Percentiles rank a stretch among this genome's conserved stretches.
These are phyloP conservation scores for Xylaria longipes DNA, from an alignment of 495 filamentous ascomycete species.

Conservation along the genomic window DNA sequence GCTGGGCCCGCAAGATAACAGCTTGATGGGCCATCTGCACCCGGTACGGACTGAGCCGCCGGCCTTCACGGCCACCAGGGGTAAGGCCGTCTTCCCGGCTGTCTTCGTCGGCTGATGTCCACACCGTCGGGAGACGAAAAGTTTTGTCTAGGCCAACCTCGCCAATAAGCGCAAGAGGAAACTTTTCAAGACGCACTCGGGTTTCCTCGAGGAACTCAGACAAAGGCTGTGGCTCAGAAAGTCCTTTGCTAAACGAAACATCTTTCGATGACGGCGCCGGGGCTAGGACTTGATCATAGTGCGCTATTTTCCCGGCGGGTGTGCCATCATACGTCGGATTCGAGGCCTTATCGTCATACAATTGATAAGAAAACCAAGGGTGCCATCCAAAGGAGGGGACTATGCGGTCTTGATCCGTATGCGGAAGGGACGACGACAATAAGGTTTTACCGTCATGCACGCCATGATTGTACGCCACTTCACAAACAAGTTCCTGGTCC, in stretches of 20 bases:
- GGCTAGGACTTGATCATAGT: slow-evolving; percentile 75
- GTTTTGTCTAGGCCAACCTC: slow-evolving; percentile 88
- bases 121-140: slow-evolving; percentile 78
- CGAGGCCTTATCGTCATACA: slow-evolving; percentile 67
- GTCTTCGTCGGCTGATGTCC: slow-evolving; percentile 45
- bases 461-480: slow-evolving; percentile 62
- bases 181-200: slow-evolving; percentile 62
- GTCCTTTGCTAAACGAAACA: slow-evolving; percentile 63
- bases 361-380: slow-evolving; percentile 95
- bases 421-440: slow-evolving; percentile 19
- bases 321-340: slow-evolving; percentile 45
- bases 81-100: slow-evolving; percentile 63
- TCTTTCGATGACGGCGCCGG: slow-evolving; percentile 59
- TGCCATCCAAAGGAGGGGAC: slow-evolving; percentile 97
- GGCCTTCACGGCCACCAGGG: slow-evolving; percentile 82
- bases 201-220: slow-evolving; percentile 71
- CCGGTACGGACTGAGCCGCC: slow-evolving; percentile 71
- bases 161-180: slow-evolving; percentile 77
- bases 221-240: slow-evolving; percentile 76
- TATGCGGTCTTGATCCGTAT: slow-evolving; percentile 45
- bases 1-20: slow-evolving; percentile 75
- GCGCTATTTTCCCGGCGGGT: slow-evolving; percentile 60
- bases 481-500: slow-evolving; percentile 84
- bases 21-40: slow-evolving; percentile 83
- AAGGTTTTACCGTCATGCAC: slow-evolving; percentile 29